phyloP scores from a whole-genome alignment of 2,329 filamentous ascomycete genomes.

The Apiospora arundinis region DNA sequence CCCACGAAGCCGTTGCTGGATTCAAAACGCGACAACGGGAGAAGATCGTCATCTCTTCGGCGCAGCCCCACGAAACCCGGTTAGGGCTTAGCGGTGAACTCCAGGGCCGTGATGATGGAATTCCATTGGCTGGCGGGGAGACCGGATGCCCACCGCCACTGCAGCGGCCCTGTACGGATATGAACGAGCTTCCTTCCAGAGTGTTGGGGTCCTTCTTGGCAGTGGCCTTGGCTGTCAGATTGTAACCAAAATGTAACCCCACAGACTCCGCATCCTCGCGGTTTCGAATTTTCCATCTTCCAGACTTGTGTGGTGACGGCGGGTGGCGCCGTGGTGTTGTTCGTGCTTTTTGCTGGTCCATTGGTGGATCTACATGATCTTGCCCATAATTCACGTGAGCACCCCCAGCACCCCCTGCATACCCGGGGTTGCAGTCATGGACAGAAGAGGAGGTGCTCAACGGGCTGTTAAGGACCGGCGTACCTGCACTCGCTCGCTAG shows the following conservation, averaged over 20 bases:
- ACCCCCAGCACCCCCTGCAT: not conserved
- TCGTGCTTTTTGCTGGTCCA: not conserved
- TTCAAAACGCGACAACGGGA: not conserved
- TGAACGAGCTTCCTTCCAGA: not conserved
- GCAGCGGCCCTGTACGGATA: not conserved
- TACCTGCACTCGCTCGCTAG: not conserved
- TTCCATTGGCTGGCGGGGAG: not conserved
- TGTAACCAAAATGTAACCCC: not conserved
- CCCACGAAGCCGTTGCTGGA: too few relatives aligned
- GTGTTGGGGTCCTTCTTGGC: not conserved
- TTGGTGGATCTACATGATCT: not conserved
- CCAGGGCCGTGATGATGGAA: not conserved
- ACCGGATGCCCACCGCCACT: not conserved
- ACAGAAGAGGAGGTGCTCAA: not conserved
- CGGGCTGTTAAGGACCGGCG: not conserved
- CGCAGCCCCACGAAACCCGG: not conserved
- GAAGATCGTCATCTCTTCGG: not conserved
- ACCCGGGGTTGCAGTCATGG: not conserved
- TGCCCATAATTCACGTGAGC: not conserved
- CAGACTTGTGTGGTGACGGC: not conserved
- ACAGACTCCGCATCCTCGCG: not conserved
- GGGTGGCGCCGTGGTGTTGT: not conserved
- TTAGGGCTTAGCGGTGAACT: not conserved
- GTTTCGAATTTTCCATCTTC: not conserved
- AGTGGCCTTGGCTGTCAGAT: not conserved